phyloP scores from a whole-genome alignment of 768 basidiomycete species.

The Pulveroboletus sp. region DNA sequence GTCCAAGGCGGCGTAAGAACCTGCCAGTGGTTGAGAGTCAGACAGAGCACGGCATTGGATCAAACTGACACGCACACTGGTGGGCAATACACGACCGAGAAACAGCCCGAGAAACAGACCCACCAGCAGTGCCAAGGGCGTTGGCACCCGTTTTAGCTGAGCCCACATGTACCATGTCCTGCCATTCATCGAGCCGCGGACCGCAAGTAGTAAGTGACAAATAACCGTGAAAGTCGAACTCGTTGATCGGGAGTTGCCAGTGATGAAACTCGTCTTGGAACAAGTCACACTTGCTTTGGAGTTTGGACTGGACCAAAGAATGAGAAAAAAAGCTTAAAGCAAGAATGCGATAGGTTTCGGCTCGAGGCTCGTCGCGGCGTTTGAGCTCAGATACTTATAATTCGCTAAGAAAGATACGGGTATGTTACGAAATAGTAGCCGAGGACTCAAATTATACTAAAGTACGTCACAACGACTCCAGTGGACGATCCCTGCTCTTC shows the following conservation, averaged over 20 bases:
- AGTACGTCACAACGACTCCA: no score
- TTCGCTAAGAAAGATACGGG: no score
- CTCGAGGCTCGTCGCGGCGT: no score
- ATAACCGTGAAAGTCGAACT: not conserved
- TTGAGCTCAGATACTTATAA: no score
- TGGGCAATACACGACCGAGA: slow-evolving; percentile 48
- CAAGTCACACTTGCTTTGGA: no score
- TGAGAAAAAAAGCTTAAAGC: no score
- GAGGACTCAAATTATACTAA: no score
- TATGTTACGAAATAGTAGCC: no score
- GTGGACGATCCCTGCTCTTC: not conserved
- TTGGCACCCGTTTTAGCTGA: slow-evolving; percentile 47
- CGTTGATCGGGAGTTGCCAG: not conserved
- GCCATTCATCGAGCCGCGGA: slow-evolving; percentile 23
- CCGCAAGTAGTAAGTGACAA: not conserved
- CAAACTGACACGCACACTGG: slow-evolving; percentile 23
- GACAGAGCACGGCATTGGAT: not conserved
- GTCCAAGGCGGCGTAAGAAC: slow-evolving; percentile 46
- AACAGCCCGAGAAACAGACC: slow-evolving; percentile 63
- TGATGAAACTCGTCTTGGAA: no score
- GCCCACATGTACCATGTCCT: slow-evolving; percentile 22
- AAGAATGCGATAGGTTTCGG: no score
- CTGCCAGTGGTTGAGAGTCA: slow-evolving; percentile 16
- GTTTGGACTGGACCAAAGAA: no score
- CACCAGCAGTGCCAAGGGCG: slow-evolving; percentile 53